phyloP scores from a whole-genome alignment of 2,329 filamentous ascomycete species.

The Orbilia blumenaviensis region DNA sequence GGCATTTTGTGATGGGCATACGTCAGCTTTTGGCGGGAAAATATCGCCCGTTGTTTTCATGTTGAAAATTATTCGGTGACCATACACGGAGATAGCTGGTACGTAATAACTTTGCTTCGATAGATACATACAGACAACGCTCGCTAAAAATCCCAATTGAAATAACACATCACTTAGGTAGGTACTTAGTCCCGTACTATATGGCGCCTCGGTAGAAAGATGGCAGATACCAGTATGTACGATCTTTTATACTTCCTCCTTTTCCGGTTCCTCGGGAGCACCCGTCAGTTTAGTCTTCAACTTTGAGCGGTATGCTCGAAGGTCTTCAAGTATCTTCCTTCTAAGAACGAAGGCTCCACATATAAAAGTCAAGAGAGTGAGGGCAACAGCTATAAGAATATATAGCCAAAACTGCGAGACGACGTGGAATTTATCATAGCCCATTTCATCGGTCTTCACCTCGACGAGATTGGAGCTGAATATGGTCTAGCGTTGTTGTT shows the following conservation, averaged over 20 bases:
- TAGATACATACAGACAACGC: too few relatives aligned
- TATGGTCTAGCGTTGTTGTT: conserved; percentile 4
- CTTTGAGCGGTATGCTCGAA: conserved; percentile 9
- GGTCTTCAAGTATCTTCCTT: background rate
- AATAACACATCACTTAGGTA: too few relatives aligned
- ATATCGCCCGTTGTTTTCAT: background rate
- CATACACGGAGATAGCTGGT: too few relatives aligned
- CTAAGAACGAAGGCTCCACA: conserved; percentile 12
- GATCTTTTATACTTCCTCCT: background rate
- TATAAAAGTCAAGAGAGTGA: conserved; percentile 25
- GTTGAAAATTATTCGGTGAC: too few relatives aligned
- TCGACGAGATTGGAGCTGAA: conserved; percentile 37
- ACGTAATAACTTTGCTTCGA: too few relatives aligned
- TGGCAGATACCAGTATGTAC: background rate
- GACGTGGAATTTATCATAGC: background rate
- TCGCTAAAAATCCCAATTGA: too few relatives aligned
- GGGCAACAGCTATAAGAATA: conserved; percentile 14
- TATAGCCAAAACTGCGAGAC: conserved; percentile 47
- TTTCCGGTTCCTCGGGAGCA: background rate
- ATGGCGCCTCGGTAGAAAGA: too few relatives aligned
- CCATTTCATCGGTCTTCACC: background rate
- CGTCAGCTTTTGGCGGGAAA: background rate
- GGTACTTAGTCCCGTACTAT: too few relatives aligned
- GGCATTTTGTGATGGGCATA: background rate
- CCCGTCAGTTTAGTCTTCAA: background rate